Evolutionary conservation across 495 filamentous ascomycete species (phyloP).

Genomic region (Xylaria longipes): DNA sequence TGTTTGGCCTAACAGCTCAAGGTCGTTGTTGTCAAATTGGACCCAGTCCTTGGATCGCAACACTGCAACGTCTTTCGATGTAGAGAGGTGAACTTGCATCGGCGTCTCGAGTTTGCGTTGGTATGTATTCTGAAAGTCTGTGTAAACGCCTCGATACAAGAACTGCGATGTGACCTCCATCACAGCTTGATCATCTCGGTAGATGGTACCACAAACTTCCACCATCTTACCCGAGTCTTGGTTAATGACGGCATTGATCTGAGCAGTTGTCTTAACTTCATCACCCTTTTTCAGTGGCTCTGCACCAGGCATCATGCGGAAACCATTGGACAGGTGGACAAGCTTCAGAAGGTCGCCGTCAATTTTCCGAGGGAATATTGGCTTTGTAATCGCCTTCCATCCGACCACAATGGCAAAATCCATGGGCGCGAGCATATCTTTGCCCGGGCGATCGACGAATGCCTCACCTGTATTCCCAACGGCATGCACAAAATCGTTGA

Average conservation of each 20-base stretch:
- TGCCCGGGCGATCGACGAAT: conserved; percentile 96
- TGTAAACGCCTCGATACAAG: conserved; percentile 90
- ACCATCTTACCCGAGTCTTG: conserved; percentile 99
- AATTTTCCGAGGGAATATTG: conserved; percentile 93
- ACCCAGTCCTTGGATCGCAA: conserved; percentile 98
- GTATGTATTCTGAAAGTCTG: conserved; percentile 96
- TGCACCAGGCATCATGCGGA: conserved; percentile 97
- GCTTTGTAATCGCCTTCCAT: conserved; percentile 99
- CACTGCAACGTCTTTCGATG: conserved; percentile 89
- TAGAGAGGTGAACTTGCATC: conserved; percentile 87
- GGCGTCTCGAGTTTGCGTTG: conserved; percentile 95
- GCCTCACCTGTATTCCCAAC: conserved; percentile 98
- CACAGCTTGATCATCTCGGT: conserved; percentile 81
- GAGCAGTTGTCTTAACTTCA: conserved; percentile 88
- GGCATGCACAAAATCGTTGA: conserved; percentile 97
- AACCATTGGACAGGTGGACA: conserved; percentile 94
- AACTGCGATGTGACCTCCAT: conserved; percentile 99
- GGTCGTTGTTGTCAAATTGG: conserved; percentile 77
- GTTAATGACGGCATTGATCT: conserved; percentile 97
- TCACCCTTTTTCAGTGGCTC: conserved; percentile 94
- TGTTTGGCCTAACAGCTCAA: conserved; percentile 87
- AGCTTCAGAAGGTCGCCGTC: conserved; percentile 95
- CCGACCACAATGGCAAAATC: conserved; percentile 98
- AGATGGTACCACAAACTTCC: conserved; percentile 95
- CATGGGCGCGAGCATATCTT: conserved; percentile 95